phyloP scores from a whole-genome alignment of 176 grass and related monocot genomes.

The Elymus sibiricus region DNA sequence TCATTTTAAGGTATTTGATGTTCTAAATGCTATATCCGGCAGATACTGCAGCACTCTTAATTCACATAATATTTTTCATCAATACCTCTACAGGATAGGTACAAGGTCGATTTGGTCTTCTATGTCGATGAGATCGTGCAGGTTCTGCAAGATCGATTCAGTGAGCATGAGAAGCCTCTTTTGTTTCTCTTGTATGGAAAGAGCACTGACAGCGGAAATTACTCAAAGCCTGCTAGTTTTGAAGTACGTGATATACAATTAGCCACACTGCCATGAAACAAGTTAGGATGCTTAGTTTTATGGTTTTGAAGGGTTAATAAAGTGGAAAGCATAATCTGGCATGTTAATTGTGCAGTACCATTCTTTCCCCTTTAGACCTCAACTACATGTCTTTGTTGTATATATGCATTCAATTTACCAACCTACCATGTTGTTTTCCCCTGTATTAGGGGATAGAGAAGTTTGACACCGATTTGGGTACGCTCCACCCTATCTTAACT shows the following conservation, averaged over 20 bases:
- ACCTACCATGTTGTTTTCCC: constrained; percentile 1
- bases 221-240: constrained; percentile 90
- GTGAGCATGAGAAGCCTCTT: constrained; percentile 54
- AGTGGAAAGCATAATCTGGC: not conserved
- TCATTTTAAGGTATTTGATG: constrained; percentile 55
- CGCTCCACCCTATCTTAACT: constrained; percentile 87
- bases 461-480: constrained; percentile 74
- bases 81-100: constrained; percentile 54
- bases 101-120: constrained; percentile 79
- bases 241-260: constrained; percentile 40
- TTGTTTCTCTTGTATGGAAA: constrained; percentile 79
- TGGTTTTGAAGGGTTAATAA: constrained; percentile 4
- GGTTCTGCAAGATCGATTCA: constrained; percentile 51
- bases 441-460: constrained; percentile 69
- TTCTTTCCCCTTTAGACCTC: not conserved
- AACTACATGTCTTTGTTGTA: not conserved
- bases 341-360: not conserved
- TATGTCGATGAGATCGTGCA: constrained; percentile 80
- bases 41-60: not conserved
- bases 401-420: not conserved
- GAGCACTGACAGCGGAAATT: constrained; percentile 87
- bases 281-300: not conserved
- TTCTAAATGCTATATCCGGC: not conserved
- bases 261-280: not conserved
- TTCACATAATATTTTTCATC: constrained; percentile 6